These are phyloP conservation scores for Rhamnella rubrinervis DNA, from an alignment of 331 rosid species.

Conservation along the genomic window DNA sequence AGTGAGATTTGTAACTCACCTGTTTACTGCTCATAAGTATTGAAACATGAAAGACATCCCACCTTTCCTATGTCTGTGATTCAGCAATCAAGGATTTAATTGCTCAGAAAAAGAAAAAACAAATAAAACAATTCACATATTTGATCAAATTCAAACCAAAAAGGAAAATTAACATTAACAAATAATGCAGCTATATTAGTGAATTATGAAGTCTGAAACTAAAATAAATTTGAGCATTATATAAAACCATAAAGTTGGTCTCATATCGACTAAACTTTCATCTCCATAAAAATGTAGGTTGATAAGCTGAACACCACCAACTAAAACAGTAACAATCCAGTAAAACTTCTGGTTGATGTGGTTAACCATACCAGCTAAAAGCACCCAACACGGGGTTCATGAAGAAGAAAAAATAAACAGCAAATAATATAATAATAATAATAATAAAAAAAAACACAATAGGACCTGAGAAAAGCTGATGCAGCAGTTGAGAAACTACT, in stretches of 20 bases:
- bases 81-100: constrained; percentile 34
- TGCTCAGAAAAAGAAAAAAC: constrained; percentile 32
- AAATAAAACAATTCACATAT: constrained; percentile 13
- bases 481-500: constrained; percentile 43
- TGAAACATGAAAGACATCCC: constrained; percentile 50
- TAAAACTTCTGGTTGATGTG: constrained; percentile 30
- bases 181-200: background rate
- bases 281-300: constrained; percentile 29
- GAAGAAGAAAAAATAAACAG: constrained; percentile 12
- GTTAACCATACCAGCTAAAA: constrained; percentile 30
- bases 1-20: constrained; percentile 46
- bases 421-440: background rate
- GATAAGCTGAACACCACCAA: constrained; percentile 4
- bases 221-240: constrained; percentile 24
- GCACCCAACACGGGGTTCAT: constrained; percentile 39
- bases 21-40: constrained; percentile 48
- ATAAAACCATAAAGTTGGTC: constrained; percentile 31
- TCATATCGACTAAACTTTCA: constrained; percentile 27
- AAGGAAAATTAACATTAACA: constrained; percentile 7
- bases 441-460: constrained; percentile 8
- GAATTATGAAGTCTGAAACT: constrained; percentile 9
- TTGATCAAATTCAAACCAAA: constrained; percentile 6
- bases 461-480: constrained; percentile 44
- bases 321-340: constrained; percentile 13
- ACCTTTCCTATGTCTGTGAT: constrained; percentile 52